phyloP scores from a whole-genome alignment of 129 eudicot genomes.

The sunflower (Helianthus annuus) region DNA sequence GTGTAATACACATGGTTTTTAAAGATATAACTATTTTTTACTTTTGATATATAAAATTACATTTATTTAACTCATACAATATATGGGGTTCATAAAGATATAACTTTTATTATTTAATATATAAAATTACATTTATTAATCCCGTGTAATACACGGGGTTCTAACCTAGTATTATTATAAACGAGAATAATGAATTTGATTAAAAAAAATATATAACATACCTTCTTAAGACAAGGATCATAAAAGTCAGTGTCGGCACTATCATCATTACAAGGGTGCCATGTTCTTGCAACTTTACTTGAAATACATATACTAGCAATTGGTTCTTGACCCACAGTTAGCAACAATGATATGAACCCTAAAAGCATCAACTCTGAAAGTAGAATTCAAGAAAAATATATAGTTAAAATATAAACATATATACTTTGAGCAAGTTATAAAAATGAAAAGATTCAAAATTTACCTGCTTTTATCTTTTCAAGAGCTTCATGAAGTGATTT shows the following conservation, averaged over 20 bases:
- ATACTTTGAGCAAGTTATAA: not conserved
- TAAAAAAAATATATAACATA: not conserved
- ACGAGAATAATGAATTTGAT: not conserved
- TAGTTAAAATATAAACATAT: not conserved
- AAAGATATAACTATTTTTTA: too few species aligned
- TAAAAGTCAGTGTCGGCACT: constrained; percentile 19
- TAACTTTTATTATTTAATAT: too few species aligned
- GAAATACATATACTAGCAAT: constrained; percentile 57
- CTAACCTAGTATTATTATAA: too few species aligned
- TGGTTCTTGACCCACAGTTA: constrained; percentile 43
- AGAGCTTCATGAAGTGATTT: constrained; percentile 54
- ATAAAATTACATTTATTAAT: too few species aligned
- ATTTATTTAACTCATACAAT: too few species aligned
- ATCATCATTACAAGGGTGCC: constrained; percentile 56
- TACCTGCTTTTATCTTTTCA: constrained; percentile 71
- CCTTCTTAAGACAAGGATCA: constrained; percentile 47
- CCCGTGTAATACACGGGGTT: too few species aligned
- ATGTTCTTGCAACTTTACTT: constrained; percentile 47
- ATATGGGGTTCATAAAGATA: too few species aligned
- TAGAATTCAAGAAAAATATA: not conserved
- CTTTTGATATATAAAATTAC: too few species aligned
- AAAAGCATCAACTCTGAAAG: constrained; percentile 63
- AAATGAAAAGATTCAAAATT: not conserved
- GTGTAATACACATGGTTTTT: too few species aligned
- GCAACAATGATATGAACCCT: constrained; percentile 66